Evolutionary conservation across 2,329 filamentous ascomycete species (phyloP).

Genomic region (Fusarium nisikadoi): DNA sequence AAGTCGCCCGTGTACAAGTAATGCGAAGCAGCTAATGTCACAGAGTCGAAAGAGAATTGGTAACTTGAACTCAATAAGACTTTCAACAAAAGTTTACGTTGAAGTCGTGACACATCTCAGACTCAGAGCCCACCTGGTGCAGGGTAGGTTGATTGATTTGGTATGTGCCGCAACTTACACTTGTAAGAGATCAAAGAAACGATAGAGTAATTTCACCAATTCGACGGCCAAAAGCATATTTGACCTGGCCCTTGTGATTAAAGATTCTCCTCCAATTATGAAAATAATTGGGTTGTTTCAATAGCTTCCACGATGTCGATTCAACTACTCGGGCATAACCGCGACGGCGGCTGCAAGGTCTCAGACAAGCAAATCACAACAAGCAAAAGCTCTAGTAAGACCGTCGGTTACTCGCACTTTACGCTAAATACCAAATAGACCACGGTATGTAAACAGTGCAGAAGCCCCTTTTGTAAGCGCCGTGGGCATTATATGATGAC

Average conservation of each 20-base stretch:
- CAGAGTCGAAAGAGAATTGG: background rate
- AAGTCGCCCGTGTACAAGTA: background rate
- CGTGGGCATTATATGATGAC: constrained; percentile 5
- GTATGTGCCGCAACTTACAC: background rate
- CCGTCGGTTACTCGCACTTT: constrained; percentile 14
- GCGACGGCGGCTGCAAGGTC: constrained; percentile 19
- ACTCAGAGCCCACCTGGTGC: background rate
- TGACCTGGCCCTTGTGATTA: background rate
- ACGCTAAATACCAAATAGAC: background rate
- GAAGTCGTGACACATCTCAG: too few relatives aligned
- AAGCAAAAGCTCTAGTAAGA: constrained; percentile 12
- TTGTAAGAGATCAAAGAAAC: background rate
- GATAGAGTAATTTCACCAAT: background rate
- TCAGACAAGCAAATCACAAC: constrained; percentile 27
- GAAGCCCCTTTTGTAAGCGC: constrained; percentile 23
- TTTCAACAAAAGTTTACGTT: background rate
- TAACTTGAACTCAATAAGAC: background rate
- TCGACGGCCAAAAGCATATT: background rate
- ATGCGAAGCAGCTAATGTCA: background rate
- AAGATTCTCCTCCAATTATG: background rate
- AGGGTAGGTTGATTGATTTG: background rate
- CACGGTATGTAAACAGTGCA: background rate
- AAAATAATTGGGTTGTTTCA: background rate
- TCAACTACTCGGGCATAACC: constrained; percentile 19
- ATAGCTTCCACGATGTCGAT: background rate